These are phyloP conservation scores for Aspergillus udagawae DNA, from an alignment of 2,329 filamentous ascomycete species.

Conservation along the genomic window DNA sequence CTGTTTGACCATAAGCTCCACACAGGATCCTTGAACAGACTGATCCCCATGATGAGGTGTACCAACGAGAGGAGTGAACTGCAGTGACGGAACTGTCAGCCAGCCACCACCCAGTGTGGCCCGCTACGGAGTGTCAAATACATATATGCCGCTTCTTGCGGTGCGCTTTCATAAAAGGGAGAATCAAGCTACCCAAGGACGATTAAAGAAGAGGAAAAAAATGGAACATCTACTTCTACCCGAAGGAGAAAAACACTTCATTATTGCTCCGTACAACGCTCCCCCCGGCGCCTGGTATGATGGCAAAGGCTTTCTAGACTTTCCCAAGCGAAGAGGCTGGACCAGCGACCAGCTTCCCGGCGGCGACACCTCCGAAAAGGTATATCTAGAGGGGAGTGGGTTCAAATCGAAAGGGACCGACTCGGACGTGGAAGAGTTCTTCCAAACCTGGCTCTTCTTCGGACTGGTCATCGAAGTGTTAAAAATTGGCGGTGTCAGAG, in stretches of 20 bases:
- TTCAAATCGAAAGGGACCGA: slow-evolving; percentile 1
- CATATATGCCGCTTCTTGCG: no score
- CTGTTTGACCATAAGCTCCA: no score
- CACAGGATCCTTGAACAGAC: no score
- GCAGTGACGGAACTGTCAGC: no score
- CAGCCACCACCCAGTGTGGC: no score
- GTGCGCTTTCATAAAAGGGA: no score
- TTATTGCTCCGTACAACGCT: slow-evolving; percentile 12
- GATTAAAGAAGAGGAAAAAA: no score
- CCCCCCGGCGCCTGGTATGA: slow-evolving; percentile 8
- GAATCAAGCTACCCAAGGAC: no score
- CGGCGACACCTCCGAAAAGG: slow-evolving; percentile 4
- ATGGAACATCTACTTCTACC: slow-evolving; percentile 9
- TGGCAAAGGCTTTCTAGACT: slow-evolving; percentile 3
- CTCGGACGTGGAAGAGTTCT: slow-evolving; percentile 13
- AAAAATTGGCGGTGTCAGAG: slow-evolving; percentile 2
- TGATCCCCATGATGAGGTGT: no score
- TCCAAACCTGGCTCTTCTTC: slow-evolving; percentile 24
- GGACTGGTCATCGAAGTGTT: slow-evolving; percentile 15
- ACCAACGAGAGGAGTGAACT: no score
- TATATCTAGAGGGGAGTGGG: slow-evolving; percentile 4
- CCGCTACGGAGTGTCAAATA: no score
- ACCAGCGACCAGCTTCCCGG: slow-evolving; percentile 10
- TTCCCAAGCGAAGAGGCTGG: slow-evolving; percentile 6
- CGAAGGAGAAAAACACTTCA: slow-evolving; percentile 2